Conservation (phyloP, 2,329 filamentous ascomycete species). For the Talaromyces sp. region DNA sequence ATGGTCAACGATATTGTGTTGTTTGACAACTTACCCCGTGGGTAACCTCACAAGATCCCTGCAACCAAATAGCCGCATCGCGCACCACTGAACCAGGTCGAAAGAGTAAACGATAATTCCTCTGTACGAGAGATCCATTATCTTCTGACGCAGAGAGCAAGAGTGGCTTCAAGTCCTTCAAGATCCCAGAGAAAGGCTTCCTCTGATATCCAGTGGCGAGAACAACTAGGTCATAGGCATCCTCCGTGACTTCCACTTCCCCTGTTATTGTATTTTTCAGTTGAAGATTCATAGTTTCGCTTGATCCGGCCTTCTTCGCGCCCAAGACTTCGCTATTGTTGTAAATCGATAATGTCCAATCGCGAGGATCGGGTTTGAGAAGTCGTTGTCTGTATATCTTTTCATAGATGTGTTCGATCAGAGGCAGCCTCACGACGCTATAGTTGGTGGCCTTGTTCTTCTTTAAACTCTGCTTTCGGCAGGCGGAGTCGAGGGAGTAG, state of each 20-base stretch:
- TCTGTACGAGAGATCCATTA: background rate
- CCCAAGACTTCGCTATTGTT: constrained; percentile 3
- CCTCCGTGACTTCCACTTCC: background rate
- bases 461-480: constrained; percentile 2
- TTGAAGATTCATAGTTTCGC: constrained; percentile 5
- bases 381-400: constrained; percentile 12
- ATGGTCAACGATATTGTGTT: background rate
- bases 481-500: constrained; percentile 1
- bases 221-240: constrained; percentile 13
- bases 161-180: constrained; percentile 10
- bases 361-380: background rate
- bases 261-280: constrained; percentile 6
- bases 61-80: constrained; percentile 13
- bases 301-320: background rate
- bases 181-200: constrained; percentile 10
- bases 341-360: constrained; percentile 2
- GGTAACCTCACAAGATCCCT: constrained; percentile 12
- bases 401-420: constrained; percentile 13
- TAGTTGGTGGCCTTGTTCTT: constrained; percentile 16
- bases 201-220: constrained; percentile 13
- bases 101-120: constrained; percentile 12
- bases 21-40: constrained; percentile 11
- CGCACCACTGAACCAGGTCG: constrained; percentile 7
- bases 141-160: background rate
- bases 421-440: constrained; percentile 10